Base-by-base conservation (phyloP, 768 basidiomycete genomes). In the Mycena galericulata region DNA sequence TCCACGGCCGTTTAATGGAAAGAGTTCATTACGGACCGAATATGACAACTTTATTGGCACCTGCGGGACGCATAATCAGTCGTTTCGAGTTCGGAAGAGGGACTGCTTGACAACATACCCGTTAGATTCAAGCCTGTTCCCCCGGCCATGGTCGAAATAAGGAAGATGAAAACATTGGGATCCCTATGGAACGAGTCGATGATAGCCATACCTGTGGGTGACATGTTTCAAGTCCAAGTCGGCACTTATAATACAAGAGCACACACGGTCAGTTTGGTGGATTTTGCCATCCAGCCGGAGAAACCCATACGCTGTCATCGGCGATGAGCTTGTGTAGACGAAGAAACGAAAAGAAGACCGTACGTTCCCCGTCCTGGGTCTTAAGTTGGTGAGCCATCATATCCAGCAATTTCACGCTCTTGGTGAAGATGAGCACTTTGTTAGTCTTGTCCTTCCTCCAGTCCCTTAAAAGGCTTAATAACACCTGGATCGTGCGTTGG, bases 391-490 rank as follows among this genome's bases (percentile, higher is more conserved):
- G 92, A 38, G 92, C 88, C 29, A 98, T 79, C 90, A 96, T 95
- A 20, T 93, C 91, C 15, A 98, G 83, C 27, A 98, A 80, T 76
- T 96, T 95, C 62, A 97, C 94, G 1, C 94, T 93, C 77, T 96
- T 96, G 3, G 96, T 96, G 79, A 98, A 98, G 65, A 98, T 90
- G 46, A 98, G 83, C 43, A 98, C 95, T 80, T 98, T 98, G 79
- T 94, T 96, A 0, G 86, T 83, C 9, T 73, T 74, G 51, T 90
- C 89, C 72, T 87, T 87, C 73, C 87, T 86, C 87, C 91, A 90
- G 49, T 90, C 86, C 51, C 85, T 86, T 24, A 98, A 81, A 3
- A 93, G 80, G 9, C 38, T 22, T 4, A 50, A n/a, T 17, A 69
- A 32, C 6, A 69, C 58, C 68, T 69, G 32, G 11, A 54, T 29